Base-by-base conservation (phyloP, 306 rosid genomes). In the Vicia faba region DNA sequence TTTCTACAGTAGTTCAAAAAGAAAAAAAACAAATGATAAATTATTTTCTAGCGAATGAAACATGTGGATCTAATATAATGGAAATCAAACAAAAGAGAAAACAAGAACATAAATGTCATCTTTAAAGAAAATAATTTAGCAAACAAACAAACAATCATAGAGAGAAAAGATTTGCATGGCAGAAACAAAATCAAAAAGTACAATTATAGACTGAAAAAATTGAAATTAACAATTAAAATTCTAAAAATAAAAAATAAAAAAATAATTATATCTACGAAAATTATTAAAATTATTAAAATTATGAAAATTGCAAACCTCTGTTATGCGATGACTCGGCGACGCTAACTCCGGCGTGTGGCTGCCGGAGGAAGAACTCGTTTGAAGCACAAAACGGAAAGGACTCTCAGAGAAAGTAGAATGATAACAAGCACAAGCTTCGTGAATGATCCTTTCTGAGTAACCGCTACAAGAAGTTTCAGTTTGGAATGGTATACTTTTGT, bases 341-440 rank as follows among this genome's bases (percentile, higher is more conserved):
- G 72, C 26, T 13, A 88, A 75, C 29, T 90, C 97, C 48, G 96
- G 97, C 49, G 97, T 90, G 64, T 80, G 82, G 78, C 45, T 68
- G 59, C 89, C 86, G 67, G 87, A 54, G 15, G 84, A 78, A 2
- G 84, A 80, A 50, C 75, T 86, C 0, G 64, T 46, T 73, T 85
- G 84, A 57, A 93, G 86, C 55, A 82, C 86, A 72, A 90, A 93
- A 67, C 81, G 96, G 61, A 93, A 93, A 64, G 99, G 95, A 75
- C 96, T 93, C 43, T 83, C 81, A 20, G 85, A 86, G 56, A 82
- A 83, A 19, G 20, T 45, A 35, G 6, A 5, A n/a, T 71, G 63
- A 57, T 76, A 76, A 23, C 74, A 78, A 44, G 31, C 26, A 62
- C 78, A 68, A 8, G 50, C 73, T 39, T 40, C 25, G 2, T 45